Percentiles rank a stretch among this genome's conserved stretches.
phyloP scores from a whole-genome alignment of 768 basidiomycete genomes.

The Lentinula edodes region DNA sequence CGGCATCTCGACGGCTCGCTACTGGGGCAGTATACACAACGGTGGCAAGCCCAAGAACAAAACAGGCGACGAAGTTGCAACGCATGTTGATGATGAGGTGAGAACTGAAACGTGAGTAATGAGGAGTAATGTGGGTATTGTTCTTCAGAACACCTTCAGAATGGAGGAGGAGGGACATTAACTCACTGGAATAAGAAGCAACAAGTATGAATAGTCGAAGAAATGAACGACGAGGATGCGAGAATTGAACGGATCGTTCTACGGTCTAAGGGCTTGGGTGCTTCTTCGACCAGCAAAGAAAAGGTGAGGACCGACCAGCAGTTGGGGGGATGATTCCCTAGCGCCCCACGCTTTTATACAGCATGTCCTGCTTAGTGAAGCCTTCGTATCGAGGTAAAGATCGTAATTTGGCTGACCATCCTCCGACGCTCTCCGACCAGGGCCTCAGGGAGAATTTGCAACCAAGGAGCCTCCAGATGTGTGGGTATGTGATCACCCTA shows the following conservation, averaged over 20 bases:
- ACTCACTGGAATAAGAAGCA: no score
- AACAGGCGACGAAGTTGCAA: neutral
- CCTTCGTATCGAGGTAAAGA: no score
- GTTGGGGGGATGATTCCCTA: neutral
- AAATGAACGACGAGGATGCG: no score
- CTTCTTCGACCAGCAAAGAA: neutral
- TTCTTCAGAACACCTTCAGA: neutral
- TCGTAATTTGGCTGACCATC: no score
- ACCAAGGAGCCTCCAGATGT: no score
- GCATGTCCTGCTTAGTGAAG: no score
- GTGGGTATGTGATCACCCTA: no score
- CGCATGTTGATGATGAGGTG: neutral
- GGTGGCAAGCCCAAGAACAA: neutral
- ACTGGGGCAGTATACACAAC: neutral
- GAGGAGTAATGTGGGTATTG: neutral
- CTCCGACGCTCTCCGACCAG: no score
- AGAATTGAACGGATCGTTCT: neutral
- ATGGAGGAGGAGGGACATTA: no score
- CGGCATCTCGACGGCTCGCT: neutral
- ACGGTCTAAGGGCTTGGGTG: neutral
- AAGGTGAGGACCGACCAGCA: neutral
- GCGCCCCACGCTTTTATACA: neutral
- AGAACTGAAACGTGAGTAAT: neutral
- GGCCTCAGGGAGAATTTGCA: no score
- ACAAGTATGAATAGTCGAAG: no score